Base-by-base conservation (phyloP, 2,329 filamentous ascomycete species). In the Didymella glomerata region DNA sequence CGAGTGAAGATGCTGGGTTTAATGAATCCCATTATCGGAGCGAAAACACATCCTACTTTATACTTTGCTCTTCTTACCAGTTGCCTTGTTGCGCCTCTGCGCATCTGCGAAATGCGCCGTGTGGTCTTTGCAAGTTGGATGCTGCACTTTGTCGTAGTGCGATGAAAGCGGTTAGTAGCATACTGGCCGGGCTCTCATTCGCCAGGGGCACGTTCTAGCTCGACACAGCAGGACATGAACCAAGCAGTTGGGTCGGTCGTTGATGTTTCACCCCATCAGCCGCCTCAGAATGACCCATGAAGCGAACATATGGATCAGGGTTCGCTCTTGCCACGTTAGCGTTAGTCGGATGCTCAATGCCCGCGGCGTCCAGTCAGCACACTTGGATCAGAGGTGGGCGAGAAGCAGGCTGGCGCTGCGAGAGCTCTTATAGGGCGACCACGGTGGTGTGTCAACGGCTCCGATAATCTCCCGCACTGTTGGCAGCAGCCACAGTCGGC, bases 181-280 rank as follows among this genome's bases (percentile, higher is more conserved):
- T n/a, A n/a, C n/a, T n/a, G n/a, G n/a, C n/a, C n/a, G n/a, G n/a
- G n/a, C n/a, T n/a, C n/a, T n/a, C n/a, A n/a, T n/a, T n/a, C n/a
- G n/a, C n/a, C n/a, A n/a, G n/a, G n/a, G n/a, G n/a, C n/a, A n/a
- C n/a, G n/a, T n/a, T n/a, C 61, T 64, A 65, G 69, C 68, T 76
- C 72, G 71, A 76, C 73, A 77, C 74, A 64, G 70, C 74, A 76
- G 69, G 68, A 64, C 62, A 66, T 58, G 54, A 63, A 63, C 75
- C 73, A 54, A 53, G 63, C 50, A 63, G 61, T 60, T 66, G 74
- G 75, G 69, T 69, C n/a, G n/a, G n/a, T n/a, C 66, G 55, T 65
- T 50, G 61, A 76, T 75, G 76, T 77, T 77, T 77, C 74, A 78
- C 76, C 71, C 75, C 68, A 69, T 68, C 69, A 70, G 68, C 67